Conservation (phyloP, 2,329 filamentous ascomycete genomes). For the Chaetomiaceae sp. region DNA sequence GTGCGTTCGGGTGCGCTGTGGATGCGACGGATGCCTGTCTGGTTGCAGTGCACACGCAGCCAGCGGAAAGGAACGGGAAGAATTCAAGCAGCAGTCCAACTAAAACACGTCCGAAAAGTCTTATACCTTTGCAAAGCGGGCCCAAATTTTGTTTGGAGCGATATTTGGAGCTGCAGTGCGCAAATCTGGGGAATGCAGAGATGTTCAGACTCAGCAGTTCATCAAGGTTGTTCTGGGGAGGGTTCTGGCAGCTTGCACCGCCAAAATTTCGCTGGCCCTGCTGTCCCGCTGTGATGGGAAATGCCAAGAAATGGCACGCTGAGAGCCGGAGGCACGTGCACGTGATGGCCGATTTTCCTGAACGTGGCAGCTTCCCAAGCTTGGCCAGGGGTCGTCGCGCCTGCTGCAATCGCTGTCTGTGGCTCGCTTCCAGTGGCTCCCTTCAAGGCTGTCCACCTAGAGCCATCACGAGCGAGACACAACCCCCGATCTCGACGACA, state of each 20-base stretch:
- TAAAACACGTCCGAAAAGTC: too few species aligned
- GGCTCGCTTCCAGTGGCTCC: too few species aligned
- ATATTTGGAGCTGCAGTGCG: too few species aligned
- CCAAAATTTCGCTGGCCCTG: constrained; percentile 3
- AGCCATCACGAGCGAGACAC: too few species aligned
- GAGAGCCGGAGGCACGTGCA: too few species aligned
- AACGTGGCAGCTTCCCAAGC: constrained; percentile 48
- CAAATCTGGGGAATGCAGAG: not conserved
- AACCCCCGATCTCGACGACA: too few species aligned
- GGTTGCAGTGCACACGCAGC: not conserved
- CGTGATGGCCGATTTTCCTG: constrained; percentile 21
- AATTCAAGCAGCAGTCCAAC: not conserved
- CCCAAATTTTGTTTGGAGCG: too few species aligned
- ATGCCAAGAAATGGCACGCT: constrained; percentile 1
- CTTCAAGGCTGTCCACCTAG: too few species aligned
- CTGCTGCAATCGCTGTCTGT: too few species aligned
- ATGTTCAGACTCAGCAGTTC: not conserved
- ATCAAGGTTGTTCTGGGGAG: constrained; percentile 4
- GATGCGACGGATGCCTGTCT: too few species aligned
- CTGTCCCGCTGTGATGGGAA: not conserved
- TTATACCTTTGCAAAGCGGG: too few species aligned
- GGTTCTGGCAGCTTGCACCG: constrained; percentile 8
- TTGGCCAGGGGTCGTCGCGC: constrained; percentile 14
- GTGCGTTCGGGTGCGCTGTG: too few species aligned
- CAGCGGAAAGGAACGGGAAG: not conserved